Evolutionary conservation across 352 stramenopile species (phyloP), one percentile per base, ranked within the genome.

Genomic region (Pythium brassicae): DNA sequence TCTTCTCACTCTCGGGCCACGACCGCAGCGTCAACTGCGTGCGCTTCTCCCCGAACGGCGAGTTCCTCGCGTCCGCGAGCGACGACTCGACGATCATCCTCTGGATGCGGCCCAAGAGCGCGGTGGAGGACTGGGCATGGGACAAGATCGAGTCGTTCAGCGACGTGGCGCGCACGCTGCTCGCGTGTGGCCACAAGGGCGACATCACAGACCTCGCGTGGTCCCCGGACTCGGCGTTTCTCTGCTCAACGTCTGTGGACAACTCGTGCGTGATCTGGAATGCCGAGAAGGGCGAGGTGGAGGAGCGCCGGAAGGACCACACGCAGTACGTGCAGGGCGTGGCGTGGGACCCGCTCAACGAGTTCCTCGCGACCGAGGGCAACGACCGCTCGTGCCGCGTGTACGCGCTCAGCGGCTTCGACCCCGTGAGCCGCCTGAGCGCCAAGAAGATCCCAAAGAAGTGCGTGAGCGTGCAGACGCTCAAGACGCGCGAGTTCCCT

Each of bases 261-360:
- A 96, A 97, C 58, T 86, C 83, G 39, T 83, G 86, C 11, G 76
- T 93, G 14, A 87, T 98, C 44, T 98, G 83, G 76, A 87, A 97
- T 74, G 68, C 86, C 9, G 71, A 83, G 35, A 89, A 78, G 32
- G 75, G 76, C 39, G 68, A 91, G 51, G 64, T 95, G 68, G 65
- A 94, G 61, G 92, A 94, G 73, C 68, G 73, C 32, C 66, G 89
- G 73, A 83, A 91, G 50, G 95, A 99, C 69, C 96, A 99, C 68
- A 95, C 78, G 42, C 88, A 98, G 65, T 99, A 97, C 71, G 93
- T 98, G 46, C 95, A 98, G 70, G 96, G 96, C 40, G 94, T 97
- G n/a, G 77, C 89, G 2, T 98, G 93, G 76, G 96, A 99, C 70
- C 96, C 96, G 10, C 84, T 97, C 14, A 96, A 92, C 22, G 86